Evolutionary conservation across 169 alveolate genomes (phyloP), one percentile per base, ranked within the genome.

Genomic region (Eimeria tenella): DNA sequence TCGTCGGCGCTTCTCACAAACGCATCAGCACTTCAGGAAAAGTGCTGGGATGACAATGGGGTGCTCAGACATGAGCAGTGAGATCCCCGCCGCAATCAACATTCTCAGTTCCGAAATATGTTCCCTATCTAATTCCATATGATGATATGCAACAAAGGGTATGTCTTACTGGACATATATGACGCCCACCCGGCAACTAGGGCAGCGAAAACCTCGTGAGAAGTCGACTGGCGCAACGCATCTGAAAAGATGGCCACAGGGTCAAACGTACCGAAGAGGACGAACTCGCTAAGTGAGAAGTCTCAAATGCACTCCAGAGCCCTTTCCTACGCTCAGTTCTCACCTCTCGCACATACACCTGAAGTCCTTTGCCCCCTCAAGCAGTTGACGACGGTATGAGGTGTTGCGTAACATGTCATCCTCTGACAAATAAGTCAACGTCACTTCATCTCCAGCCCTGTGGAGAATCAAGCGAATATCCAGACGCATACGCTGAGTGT

Each of bases 161-260:
- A 50, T 15, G 15, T 19, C 94, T 73, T 55, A 90, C 94, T 90
- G 81, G 63, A 79, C 91, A 73, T 77, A 90, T 13, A 90, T 53
- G 70, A 53, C 56, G 74, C 94, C 94, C 49, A 10, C 25, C 60
- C 84, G 90, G 86, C 95, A 92, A 11, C 63, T 1, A 19, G 93
- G 84, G 58, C 95, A 92, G 65, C 89, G 87, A 79, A 92, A 92
- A 75, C 95, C 95, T 6, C 95, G 86, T n/a, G 93, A 82, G 62
- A 81, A 70, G 75, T 92, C 95, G 55, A 68, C 89, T 0, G 93
- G 86, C 19, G 92, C 49, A 11, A 58, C 9, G 19, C 95, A 92
- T 55, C 95, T 75, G 86, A 25, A 23, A 25, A 82, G 58, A 31
- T 10, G 10, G n/a, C n/a, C 58, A 73, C 77, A 68, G n/a, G 77